Conservation (phyloP, 208 protist species). For the Trypanosomatidae sp. region DNA sequence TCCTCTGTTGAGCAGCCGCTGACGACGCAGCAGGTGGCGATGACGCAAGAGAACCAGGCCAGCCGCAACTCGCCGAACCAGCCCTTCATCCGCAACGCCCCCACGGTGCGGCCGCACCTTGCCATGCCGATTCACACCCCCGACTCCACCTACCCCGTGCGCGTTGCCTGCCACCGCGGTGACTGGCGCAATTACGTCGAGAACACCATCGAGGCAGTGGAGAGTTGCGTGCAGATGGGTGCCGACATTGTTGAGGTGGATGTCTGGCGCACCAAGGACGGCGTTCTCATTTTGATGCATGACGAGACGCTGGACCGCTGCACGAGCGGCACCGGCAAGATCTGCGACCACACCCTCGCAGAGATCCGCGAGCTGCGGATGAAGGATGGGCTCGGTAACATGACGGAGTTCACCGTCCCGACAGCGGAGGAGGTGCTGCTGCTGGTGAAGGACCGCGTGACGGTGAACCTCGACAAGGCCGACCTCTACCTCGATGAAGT, state of each 20-base stretch:
- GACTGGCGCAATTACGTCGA: slow-evolving; percentile 76
- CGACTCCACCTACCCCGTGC: slow-evolving; percentile 30
- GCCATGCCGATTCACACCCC: slow-evolving; percentile 27
- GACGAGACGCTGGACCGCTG: slow-evolving; percentile 66
- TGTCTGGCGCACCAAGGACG: slow-evolving; percentile 60
- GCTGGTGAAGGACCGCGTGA: slow-evolving; percentile 32
- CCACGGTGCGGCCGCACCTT: slow-evolving; percentile 26
- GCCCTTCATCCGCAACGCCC: slow-evolving; percentile 7
- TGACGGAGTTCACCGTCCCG: slow-evolving; percentile 67
- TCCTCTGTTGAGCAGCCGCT: too few species aligned
- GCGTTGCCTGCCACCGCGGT: slow-evolving; percentile 66
- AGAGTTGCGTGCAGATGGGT: slow-evolving; percentile 63
- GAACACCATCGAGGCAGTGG: slow-evolving; percentile 69
- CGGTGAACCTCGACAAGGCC: slow-evolving; percentile 71
- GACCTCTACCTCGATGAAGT: slow-evolving; percentile 66
- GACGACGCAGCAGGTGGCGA: too few species aligned
- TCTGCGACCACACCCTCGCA: slow-evolving; percentile 49
- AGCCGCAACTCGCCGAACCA: slow-evolving; percentile 32
- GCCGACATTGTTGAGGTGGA: slow-evolving; percentile 72
- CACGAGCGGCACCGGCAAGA: slow-evolving; percentile 39
- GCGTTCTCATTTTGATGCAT: slow-evolving; percentile 60
- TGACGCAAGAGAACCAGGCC: slow-evolving; percentile 29
- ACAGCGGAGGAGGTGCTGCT: slow-evolving; percentile 54
- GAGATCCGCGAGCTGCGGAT: slow-evolving; percentile 49
- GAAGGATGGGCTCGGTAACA: slow-evolving; percentile 71